phyloP scores from a whole-genome alignment of 768 basidiomycete species.

The Sarcomyxa edulis region DNA sequence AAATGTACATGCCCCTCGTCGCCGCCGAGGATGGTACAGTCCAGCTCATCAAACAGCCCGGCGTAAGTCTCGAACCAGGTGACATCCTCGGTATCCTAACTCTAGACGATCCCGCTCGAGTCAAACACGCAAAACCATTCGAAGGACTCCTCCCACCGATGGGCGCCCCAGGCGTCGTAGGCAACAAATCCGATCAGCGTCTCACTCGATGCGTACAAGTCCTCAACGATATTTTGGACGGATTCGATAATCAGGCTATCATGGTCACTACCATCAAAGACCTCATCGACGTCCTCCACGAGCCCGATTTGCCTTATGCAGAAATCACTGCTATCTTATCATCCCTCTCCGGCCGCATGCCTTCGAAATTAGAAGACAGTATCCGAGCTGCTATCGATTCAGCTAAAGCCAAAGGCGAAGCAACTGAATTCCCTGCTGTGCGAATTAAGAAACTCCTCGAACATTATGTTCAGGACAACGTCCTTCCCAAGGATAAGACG shows the following conservation, averaged over 20 bases:
- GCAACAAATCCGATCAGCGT: constrained; percentile 87
- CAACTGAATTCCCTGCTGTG: constrained; percentile 83
- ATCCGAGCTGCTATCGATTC: constrained; percentile 75
- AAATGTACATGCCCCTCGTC: constrained; percentile 99
- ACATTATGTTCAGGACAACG: constrained; percentile 73
- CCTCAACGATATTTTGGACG: constrained; percentile 89
- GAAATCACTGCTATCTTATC: constrained; percentile 82
- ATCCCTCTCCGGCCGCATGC: constrained; percentile 88
- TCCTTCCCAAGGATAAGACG: constrained; percentile 74
- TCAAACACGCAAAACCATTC: constrained; percentile 98
- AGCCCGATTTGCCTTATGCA: constrained; percentile 85
- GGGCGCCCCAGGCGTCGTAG: constrained; percentile 81
- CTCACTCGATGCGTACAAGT: constrained; percentile 68
- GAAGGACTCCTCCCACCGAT: constrained; percentile 87
- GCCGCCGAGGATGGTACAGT: constrained; percentile 92
- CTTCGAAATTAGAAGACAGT: constrained; percentile 82
- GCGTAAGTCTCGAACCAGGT: constrained; percentile 92
- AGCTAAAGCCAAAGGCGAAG: constrained; percentile 67
- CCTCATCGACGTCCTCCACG: constrained; percentile 73
- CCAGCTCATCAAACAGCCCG: constrained; percentile 97
- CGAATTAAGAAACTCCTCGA: constrained; percentile 86
- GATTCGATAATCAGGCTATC: constrained; percentile 93
- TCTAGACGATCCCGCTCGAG: constrained; percentile 91
- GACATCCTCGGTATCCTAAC: constrained; percentile 97
- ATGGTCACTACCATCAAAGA: constrained; percentile 87